phyloP scores from a whole-genome alignment of 1,284 basidiomycete genomes.

The Rugosomyces carneus region DNA sequence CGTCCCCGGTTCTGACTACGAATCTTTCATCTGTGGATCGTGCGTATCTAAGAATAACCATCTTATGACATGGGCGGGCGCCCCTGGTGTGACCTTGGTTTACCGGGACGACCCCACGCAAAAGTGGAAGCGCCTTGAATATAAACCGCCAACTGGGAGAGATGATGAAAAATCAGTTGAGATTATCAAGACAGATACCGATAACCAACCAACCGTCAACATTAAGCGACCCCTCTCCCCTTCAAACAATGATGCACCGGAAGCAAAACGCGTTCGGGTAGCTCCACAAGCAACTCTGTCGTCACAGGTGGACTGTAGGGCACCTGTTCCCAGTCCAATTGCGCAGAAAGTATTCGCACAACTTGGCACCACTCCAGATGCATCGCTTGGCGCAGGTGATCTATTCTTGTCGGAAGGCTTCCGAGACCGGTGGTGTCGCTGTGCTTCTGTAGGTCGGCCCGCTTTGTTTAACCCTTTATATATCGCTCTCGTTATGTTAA shows the following conservation, averaged over 20 bases:
- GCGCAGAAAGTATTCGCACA: slow-evolving; percentile 37
- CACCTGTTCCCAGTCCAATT: slow-evolving; percentile 38
- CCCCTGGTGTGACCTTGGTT: slow-evolving; percentile 57
- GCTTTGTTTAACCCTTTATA: slow-evolving; percentile 7
- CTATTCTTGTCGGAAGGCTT: slow-evolving; percentile 68
- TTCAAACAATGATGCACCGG: slow-evolving; percentile 30
- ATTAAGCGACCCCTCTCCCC: slow-evolving; percentile 46
- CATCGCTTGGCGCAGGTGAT: slow-evolving; percentile 51
- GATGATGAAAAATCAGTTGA: slow-evolving; percentile 16
- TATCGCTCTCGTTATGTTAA: slow-evolving; percentile 4
- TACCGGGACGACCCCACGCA: slow-evolving; percentile 38
- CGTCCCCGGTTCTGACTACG: slow-evolving; percentile 60
- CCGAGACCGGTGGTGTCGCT: slow-evolving; percentile 69
- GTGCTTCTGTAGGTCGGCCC: slow-evolving; percentile 41
- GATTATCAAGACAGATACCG: slow-evolving; percentile 18
- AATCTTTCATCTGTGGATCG: slow-evolving; percentile 59
- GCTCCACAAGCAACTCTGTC: slow-evolving; percentile 19
- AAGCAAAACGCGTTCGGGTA: slow-evolving; percentile 43
- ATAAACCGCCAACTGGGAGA: slow-evolving; percentile 18
- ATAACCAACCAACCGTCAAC: slow-evolving; percentile 23
- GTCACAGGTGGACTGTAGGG: slow-evolving; percentile 36
- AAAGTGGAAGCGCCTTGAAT: slow-evolving; percentile 47
- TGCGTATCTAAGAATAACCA: slow-evolving; percentile 52
- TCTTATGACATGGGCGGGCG: slow-evolving; percentile 60
- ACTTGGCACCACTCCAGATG: slow-evolving; percentile 18